Conservation (phyloP, 192 early-diverging fungal genomes). For the Coemansia sp. region DNA sequence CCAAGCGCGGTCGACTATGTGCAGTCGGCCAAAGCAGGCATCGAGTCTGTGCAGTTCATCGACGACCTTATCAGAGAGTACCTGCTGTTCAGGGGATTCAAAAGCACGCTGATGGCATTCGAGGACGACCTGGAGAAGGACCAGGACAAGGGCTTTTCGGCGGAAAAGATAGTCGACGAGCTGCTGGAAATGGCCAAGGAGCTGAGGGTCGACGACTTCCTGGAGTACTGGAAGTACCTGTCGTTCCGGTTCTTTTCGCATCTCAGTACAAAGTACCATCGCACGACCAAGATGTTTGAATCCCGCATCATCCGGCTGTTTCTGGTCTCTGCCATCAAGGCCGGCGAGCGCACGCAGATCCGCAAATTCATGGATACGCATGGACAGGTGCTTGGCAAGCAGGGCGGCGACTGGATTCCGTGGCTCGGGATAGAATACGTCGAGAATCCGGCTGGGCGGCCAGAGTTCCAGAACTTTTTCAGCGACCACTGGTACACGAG, state of each 20-base stretch:
- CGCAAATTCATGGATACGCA: constrained; percentile 40
- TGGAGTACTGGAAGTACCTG: constrained; percentile 49
- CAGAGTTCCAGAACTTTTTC: constrained; percentile 52
- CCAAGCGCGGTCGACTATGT: constrained; percentile 30
- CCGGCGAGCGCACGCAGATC: constrained; percentile 15
- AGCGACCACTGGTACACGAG: constrained; percentile 41
- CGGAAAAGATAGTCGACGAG: constrained; percentile 37
- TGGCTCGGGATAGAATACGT: constrained; percentile 52
- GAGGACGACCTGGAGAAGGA: constrained; percentile 41
- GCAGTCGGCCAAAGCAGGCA: constrained; percentile 47
- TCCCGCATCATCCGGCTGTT: constrained; percentile 50
- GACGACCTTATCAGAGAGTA: constrained; percentile 53
- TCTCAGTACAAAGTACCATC: constrained; percentile 53
- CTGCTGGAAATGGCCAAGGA: constrained; percentile 38
- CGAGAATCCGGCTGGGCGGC: constrained; percentile 24
- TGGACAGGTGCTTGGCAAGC: constrained; percentile 38
- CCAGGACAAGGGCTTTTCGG: constrained; percentile 46
- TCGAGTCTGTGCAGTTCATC: constrained; percentile 48
- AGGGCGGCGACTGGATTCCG: constrained; percentile 53
- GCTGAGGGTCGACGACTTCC: constrained; percentile 22
- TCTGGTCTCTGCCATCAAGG: constrained; percentile 35
- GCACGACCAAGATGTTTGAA: constrained; percentile 51
- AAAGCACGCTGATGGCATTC: constrained; percentile 32
- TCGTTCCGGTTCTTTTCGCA: constrained; percentile 49
- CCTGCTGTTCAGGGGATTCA: constrained; percentile 48